Evolutionary conservation across 1,284 basidiomycete genomes (phyloP), one percentile per base, ranked within the genome.

Genomic region (Apiotrichum laibachii): DNA sequence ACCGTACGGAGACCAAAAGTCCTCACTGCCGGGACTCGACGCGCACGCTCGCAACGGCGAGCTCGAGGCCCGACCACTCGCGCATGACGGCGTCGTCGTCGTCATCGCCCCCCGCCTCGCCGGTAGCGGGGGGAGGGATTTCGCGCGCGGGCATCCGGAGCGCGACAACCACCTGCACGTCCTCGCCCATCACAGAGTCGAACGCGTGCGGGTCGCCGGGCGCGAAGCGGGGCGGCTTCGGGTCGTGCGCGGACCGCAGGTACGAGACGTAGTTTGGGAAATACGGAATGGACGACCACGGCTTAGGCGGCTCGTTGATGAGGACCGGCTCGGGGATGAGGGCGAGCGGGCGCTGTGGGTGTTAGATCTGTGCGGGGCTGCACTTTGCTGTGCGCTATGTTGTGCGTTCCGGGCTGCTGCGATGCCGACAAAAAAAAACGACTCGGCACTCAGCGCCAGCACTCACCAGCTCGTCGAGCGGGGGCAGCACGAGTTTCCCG

Each of bases 201-300:
- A 71, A 56, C 16, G 56, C 42, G 18, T 62, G 39, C 10, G 62
- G 56, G 31, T 65, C 57, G 33, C 55, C 54, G 0, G 48, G 33
- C 3, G 49, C 42, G 54, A 68, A 72, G 10, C 68, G 63, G 11
- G 68, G 60, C 11, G 68, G 65, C 1, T 62, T 64, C 1, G 73
- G 69, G 0, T 63, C 47, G 48, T 72, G 61, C 5, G 69, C 64
- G n/a, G 60, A 57, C 11, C 69, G 64, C 16, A 66, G 65, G 56
- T 77, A 77, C 1, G 73, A 72, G 39, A 76, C 68, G 46, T 73
- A 72, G 59, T 71, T 71, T 10, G 75, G 75, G 61, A 77, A 77
- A 47, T 59, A 75, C 2, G 68, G 67, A 13, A 77, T 48, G 4
- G 35, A 22, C 13, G 55, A 58, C 18, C 57, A 35, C 5, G 63